Conservation (phyloP, 2,329 filamentous ascomycete genomes). For the Knoxdaviesia capensis region DNA sequence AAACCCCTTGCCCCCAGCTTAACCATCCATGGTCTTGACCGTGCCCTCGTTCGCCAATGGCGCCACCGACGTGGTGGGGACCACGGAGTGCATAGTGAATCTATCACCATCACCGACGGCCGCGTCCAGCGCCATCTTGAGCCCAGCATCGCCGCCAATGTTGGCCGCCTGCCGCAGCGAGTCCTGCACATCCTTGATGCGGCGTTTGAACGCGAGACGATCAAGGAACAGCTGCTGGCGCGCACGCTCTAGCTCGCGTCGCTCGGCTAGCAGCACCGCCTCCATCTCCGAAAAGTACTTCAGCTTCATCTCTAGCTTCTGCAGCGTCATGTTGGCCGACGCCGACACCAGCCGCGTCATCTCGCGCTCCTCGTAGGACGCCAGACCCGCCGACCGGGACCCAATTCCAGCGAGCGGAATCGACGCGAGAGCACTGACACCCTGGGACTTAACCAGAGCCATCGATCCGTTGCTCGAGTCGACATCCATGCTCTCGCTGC, state of each 20-base stretch:
- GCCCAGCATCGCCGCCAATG: slow-evolving; percentile 27
- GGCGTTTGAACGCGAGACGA: slow-evolving; percentile 71
- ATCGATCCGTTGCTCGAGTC: slow-evolving; percentile 18
- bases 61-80: neutral
- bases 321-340: slow-evolving; percentile 79
- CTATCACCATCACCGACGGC: slow-evolving; percentile 24
- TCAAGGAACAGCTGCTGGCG: slow-evolving; percentile 89
- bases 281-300: slow-evolving; percentile 96
- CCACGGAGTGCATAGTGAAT: slow-evolving; percentile 27
- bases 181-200: slow-evolving; percentile 67
- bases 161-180: slow-evolving; percentile 36
- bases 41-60: slow-evolving; percentile 29
- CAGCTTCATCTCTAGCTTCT: slow-evolving; percentile 90
- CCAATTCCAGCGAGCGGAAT: slow-evolving; percentile 75
- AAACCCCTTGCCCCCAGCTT: slow-evolving; percentile 4
- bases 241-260: slow-evolving; percentile 76
- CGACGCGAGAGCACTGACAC: slow-evolving; percentile 35
- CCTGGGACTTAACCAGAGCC: slow-evolving; percentile 1
- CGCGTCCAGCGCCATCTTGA: slow-evolving; percentile 25
- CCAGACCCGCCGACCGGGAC: slow-evolving; percentile 67
- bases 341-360: slow-evolving; percentile 87
- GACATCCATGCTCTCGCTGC: slow-evolving; percentile 42
- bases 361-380: slow-evolving; percentile 90
- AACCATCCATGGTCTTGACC: slow-evolving; percentile 38
- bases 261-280: slow-evolving; percentile 73